These are phyloP conservation scores for Periconia sp. DNA, from an alignment of 2,329 filamentous ascomycete species.

Conservation along the genomic window DNA sequence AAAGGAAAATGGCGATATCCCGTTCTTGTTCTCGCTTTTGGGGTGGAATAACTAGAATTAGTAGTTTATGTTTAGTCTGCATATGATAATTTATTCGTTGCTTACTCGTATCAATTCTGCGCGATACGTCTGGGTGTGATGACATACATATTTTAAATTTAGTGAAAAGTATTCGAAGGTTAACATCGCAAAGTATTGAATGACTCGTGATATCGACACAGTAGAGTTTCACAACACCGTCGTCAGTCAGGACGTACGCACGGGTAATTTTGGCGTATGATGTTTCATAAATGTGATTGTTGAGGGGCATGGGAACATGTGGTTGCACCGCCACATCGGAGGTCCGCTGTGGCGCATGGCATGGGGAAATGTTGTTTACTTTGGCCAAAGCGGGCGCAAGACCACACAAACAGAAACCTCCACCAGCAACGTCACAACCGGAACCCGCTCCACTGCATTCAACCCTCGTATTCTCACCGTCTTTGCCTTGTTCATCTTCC, in stretches of 20 bases:
- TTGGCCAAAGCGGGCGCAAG: not conserved
- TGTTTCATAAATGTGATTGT: too few relatives aligned
- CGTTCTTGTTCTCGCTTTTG: not conserved
- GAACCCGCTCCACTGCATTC: not conserved
- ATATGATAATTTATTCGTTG: not conserved
- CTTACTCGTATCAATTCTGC: not conserved
- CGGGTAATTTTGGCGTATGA: too few relatives aligned
- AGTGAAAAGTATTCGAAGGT: too few relatives aligned
- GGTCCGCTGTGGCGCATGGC: not conserved
- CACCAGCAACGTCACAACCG: not conserved
- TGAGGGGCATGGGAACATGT: too few relatives aligned
- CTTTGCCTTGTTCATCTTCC: not conserved
- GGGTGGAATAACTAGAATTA: not conserved
- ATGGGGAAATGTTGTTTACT: not conserved
- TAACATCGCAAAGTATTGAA: too few relatives aligned
- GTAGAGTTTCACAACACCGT: too few relatives aligned
- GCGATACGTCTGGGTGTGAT: too few relatives aligned
- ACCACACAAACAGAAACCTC: not conserved
- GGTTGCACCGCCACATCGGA: not conserved
- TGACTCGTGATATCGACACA: too few relatives aligned
- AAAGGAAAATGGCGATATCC: conserved; percentile 10
- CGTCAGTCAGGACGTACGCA: too few relatives aligned
- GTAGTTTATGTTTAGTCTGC: not conserved
- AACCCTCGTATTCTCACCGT: not conserved
- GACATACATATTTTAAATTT: too few relatives aligned